phyloP scores from a whole-genome alignment of 768 basidiomycete species.

The Termitomyces titanicus region DNA sequence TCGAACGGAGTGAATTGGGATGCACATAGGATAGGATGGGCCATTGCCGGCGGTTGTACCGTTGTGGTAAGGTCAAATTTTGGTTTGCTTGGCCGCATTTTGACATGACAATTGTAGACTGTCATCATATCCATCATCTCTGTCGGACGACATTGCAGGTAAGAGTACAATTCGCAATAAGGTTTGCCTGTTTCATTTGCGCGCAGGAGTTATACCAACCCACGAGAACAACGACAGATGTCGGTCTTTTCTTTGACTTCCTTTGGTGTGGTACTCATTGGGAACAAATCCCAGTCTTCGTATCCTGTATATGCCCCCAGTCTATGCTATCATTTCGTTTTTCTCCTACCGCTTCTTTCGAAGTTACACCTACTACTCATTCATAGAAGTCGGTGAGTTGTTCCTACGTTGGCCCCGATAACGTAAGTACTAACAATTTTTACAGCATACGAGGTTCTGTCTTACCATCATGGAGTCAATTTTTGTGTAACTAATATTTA shows the following conservation, averaged over 20 bases:
- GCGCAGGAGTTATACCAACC: slow-evolving; percentile 67
- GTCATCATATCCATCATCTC: slow-evolving; percentile 54
- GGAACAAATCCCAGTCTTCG: slow-evolving; percentile 45
- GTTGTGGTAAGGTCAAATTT: slow-evolving; percentile 35
- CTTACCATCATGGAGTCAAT: not conserved
- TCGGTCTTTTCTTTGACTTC: slow-evolving; percentile 28
- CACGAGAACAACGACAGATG: slow-evolving; percentile 78
- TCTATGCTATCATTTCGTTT: slow-evolving; percentile 83
- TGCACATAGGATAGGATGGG: slow-evolving; percentile 68
- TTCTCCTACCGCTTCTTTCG: slow-evolving; percentile 84
- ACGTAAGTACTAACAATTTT: not conserved
- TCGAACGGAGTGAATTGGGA: slow-evolving; percentile 53
- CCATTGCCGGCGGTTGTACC: slow-evolving; percentile 62
- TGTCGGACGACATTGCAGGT: slow-evolving; percentile 64
- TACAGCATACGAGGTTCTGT: slow-evolving; percentile 62
- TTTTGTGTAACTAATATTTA: not conserved
- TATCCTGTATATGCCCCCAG: slow-evolving; percentile 79
- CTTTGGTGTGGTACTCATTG: not conserved
- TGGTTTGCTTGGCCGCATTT: not conserved
- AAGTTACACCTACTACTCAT: slow-evolving; percentile 55
- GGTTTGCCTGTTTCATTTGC: not conserved
- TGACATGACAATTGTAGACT: slow-evolving; percentile 38
- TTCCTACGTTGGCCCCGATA: not conserved
- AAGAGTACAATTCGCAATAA: slow-evolving; percentile 14
- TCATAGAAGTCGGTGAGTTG: slow-evolving; percentile 39